Conservation (phyloP, 441 rosid species). For the Adansonia madagascariensis region DNA sequence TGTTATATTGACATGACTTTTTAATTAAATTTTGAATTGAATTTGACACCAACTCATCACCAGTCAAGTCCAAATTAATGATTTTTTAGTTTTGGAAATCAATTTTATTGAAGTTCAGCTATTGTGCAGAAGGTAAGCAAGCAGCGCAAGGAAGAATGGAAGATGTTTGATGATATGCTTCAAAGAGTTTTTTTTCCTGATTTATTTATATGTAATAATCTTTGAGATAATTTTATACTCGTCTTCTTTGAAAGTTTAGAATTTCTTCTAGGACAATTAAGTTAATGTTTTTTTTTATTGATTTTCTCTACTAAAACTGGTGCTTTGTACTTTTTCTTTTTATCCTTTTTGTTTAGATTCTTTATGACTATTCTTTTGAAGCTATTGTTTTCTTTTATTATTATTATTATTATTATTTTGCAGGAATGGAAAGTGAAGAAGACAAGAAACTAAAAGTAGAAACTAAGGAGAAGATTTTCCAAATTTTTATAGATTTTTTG, state of each 20-base stretch:
- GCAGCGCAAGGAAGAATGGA: not conserved
- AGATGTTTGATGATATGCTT: not conserved
- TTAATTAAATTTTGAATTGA: too few relatives aligned
- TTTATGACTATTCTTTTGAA: not conserved
- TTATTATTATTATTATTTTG: not conserved
- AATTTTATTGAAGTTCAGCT: not conserved
- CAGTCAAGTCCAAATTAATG: too few relatives aligned
- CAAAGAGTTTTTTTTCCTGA: not conserved
- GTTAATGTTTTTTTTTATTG: not conserved
- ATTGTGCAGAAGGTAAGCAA: not conserved
- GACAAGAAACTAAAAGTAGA: slow-evolving; percentile 34
- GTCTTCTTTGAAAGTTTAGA: not conserved
- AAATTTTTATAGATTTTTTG: slow-evolving; percentile 58
- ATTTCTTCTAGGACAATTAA: not conserved
- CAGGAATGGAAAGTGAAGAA: slow-evolving; percentile 34
- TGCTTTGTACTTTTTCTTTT: not conserved
- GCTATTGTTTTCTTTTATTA: not conserved
- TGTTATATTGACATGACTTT: too few relatives aligned
- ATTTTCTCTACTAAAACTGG: not conserved
- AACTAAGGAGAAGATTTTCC: slow-evolving; percentile 39
- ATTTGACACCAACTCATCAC: too few relatives aligned
- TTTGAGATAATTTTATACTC: not conserved
- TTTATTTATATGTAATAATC: not conserved
- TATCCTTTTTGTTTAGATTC: not conserved
- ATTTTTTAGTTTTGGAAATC: not conserved